Evolutionary conservation across 2,329 filamentous ascomycete species (phyloP), one percentile per base, ranked within the genome.

Genomic region (Colletotrichum sp.): DNA sequence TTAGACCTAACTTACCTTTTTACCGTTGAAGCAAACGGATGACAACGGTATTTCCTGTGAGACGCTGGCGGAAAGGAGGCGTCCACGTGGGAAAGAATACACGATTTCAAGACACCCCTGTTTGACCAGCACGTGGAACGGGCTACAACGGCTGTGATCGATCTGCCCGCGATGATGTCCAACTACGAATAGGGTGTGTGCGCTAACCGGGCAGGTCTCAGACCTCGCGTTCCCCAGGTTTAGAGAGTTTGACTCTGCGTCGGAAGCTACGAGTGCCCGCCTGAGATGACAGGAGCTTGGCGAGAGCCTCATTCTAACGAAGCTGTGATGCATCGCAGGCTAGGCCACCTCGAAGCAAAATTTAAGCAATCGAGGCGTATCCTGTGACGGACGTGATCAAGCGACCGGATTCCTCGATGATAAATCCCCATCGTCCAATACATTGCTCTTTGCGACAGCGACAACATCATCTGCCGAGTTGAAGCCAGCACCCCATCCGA

Each of bases 1-100:
- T 34, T 62, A 36, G 14, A 34, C 16, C 21, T 56, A 58, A 70
- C 71, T 69, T 26, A 34, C 14, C 3, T 43, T 43, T 48, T n/a
- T 8, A 4, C 38, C 16, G 26, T 52, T n/a, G 10, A 52, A 52
- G 12, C 43, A 24, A 21, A 52, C 43, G 6, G 43, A 6, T 52
- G 43, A 4, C n/a, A 13, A 52, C 43, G 43, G n/a, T 21, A 0
- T 52, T 24, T 52, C 4, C n/a, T 4, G 43, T 52, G 43, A 52
- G 43, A 52, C 43, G 43, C n/a, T 4, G 43, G 43, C 3, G 43
- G n/a, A 13, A 21, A 21, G 0, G 43, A 36, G 58, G n/a, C 21
- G 58, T 30, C 30, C 58, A 62, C 58, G 58, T 62, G 58, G 16
- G 16, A 36, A 34, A 28, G 14, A 26, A 63, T 43, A 38, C n/a